These are phyloP conservation scores for Russula compacta DNA, from an alignment of 768 basidiomycete genomes.

Conservation along the genomic window DNA sequence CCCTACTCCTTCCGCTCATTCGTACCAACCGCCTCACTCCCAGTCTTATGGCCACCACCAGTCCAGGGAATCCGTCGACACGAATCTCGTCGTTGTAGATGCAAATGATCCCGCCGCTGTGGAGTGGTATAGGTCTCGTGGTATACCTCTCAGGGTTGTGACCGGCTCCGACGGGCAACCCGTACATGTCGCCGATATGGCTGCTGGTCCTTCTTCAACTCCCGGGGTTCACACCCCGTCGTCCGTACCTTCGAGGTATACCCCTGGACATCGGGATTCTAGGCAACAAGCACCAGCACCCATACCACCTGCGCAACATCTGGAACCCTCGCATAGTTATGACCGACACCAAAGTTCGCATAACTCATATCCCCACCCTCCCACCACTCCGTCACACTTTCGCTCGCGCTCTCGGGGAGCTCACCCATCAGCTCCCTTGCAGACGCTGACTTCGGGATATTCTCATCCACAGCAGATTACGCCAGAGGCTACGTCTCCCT, in stretches of 20 bases:
- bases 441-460: constrained; percentile 15
- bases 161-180: constrained; percentile 42
- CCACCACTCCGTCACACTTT: constrained; percentile 7
- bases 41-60: constrained; percentile 6
- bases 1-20: constrained; percentile 22
- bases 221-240: constrained; percentile 17
- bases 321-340: constrained; percentile 10
- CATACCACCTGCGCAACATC: constrained; percentile 20
- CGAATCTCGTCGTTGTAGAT: constrained; percentile 22
- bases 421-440: constrained; percentile 16
- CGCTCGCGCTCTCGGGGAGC: constrained; percentile 10
- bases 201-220: constrained; percentile 20
- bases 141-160: constrained; percentile 39
- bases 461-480: constrained; percentile 15
- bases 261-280: constrained; percentile 24
- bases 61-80: constrained; percentile 3
- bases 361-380: constrained; percentile 6
- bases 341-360: constrained; percentile 12
- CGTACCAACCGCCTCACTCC: constrained; percentile 21
- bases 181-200: constrained; percentile 41
- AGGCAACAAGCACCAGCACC: constrained; percentile 23
- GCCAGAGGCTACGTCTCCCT: constrained; percentile 18
- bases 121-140: constrained; percentile 41
- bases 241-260: constrained; percentile 17
- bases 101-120: constrained; percentile 38